A percentile compares a stretch with the other conserved stretches of the same genome.
phyloP scores from a whole-genome alignment of 2,329 filamentous ascomycete species.

The Talaromyces sp. region DNA sequence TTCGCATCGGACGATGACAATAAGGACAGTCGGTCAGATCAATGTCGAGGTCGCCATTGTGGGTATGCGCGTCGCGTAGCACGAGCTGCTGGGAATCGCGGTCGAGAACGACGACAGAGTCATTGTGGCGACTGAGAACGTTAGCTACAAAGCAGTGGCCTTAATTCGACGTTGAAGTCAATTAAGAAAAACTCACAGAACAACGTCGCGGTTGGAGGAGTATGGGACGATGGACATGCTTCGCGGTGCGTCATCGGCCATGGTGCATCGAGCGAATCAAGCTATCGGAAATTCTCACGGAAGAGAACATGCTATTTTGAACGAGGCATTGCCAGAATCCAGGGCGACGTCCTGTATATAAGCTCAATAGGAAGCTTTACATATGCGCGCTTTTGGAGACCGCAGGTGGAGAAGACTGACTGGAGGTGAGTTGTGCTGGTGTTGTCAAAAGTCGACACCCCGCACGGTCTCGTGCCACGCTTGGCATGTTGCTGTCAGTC shows the following conservation, averaged over 20 bases:
- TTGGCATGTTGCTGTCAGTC: background rate
- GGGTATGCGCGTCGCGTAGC: slow-evolving; percentile 56
- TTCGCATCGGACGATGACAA: slow-evolving; percentile 68
- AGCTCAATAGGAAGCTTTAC: background rate
- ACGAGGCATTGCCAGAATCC: background rate
- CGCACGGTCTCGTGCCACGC: background rate
- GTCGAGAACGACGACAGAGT: slow-evolving; percentile 89
- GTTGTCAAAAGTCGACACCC: background rate
- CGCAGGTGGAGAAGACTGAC: background rate
- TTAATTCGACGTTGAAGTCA: background rate
- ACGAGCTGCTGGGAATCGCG: slow-evolving; percentile 77
- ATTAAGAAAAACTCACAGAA: slow-evolving; percentile 31
- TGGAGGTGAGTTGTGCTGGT: background rate
- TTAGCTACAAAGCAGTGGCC: background rate
- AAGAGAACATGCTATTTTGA: background rate
- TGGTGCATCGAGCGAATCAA: slow-evolving; percentile 13
- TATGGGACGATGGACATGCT: slow-evolving; percentile 40
- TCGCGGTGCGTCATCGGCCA: slow-evolving; percentile 25
- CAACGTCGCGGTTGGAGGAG: slow-evolving; percentile 38
- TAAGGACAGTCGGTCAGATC: slow-evolving; percentile 68
- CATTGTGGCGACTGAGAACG: slow-evolving; percentile 70
- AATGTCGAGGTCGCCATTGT: slow-evolving; percentile 44
- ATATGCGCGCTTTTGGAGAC: background rate
- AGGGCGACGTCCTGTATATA: background rate
- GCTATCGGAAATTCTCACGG: background rate